These are phyloP conservation scores for Ophiostoma ips DNA, from an alignment of 2,329 filamentous ascomycete genomes.

Conservation along the genomic window DNA sequence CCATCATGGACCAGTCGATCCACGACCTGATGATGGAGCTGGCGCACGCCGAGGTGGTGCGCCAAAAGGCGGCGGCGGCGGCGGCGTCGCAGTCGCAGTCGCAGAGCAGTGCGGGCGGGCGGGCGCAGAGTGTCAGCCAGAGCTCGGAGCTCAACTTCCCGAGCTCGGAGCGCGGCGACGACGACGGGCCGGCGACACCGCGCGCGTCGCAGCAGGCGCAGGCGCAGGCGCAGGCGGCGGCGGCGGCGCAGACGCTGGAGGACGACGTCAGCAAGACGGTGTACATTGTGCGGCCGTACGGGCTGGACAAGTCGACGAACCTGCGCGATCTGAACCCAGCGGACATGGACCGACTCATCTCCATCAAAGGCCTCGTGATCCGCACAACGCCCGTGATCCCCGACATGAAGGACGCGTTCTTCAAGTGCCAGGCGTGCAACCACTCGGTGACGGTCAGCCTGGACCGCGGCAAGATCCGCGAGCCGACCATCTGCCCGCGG, in stretches of 20 bases:
- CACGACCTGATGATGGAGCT: slow-evolving; percentile 90
- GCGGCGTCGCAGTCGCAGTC: slow-evolving; percentile 12
- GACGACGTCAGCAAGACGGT: slow-evolving; percentile 65
- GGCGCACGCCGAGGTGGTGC: slow-evolving; percentile 64
- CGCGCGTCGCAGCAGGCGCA: slow-evolving; percentile 26
- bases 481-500: slow-evolving; percentile 82
- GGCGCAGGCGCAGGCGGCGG: slow-evolving; percentile 28
- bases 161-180: slow-evolving; percentile 59
- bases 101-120: slow-evolving; percentile 14
- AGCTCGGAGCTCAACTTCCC: slow-evolving; percentile 68
- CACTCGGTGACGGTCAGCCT: slow-evolving; percentile 83
- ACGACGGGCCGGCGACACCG: slow-evolving; percentile 32
- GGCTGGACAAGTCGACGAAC: slow-evolving; percentile 75
- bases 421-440: slow-evolving; percentile 86
- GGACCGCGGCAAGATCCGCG: slow-evolving; percentile 89
- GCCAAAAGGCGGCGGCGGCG: slow-evolving; percentile 35
- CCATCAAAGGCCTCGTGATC: slow-evolving; percentile 91
- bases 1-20: slow-evolving; percentile 86
- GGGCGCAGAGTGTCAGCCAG: slow-evolving; percentile 17
- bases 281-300: slow-evolving; percentile 82
- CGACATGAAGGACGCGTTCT: slow-evolving; percentile 98
- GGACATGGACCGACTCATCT: slow-evolving; percentile 94
- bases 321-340: slow-evolving; percentile 74
- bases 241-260: slow-evolving; percentile 38
- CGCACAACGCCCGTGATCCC: slow-evolving; percentile 91